Base-by-base conservation (phyloP, 192 early-diverging fungal genomes). In the Backusella macrospora region DNA sequence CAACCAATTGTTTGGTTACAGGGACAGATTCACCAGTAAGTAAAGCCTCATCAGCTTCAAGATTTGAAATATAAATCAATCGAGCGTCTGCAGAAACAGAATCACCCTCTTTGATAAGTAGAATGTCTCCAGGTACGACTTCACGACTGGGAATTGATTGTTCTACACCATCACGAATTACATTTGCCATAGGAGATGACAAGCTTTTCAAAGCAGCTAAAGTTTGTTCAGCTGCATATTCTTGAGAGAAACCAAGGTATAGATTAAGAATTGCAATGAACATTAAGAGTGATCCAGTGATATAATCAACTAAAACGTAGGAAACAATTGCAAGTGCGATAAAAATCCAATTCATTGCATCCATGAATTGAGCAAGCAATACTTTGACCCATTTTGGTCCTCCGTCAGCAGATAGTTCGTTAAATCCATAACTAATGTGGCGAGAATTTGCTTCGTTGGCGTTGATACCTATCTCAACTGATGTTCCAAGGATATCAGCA, bases 221-320 rank as follows among this genome's bases (percentile, higher is more conserved):
- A 4, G 97, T 96, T 75, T 95, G 92, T 69, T 91, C 94, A 2
- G 98, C 98, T 70, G 94, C 92, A 86, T 91, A 98, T 75, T 99
- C 98, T 85, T 99, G 98, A 5, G 92, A 86, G 73, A 98, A 97
- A 8, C 95, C 95, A 65, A 99, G 91, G 52, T 91, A 80, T 18
- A 95, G 87, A 81, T 99, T 99, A 62, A 96, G 75, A 23, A 91
- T 78, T 26, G 96, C 92, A 47, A 99, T 90, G 46, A 93, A 82
- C 38, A 91, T 78, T 37, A 98, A 84, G 47, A 98, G 88, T 38
- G 85, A 85, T 15, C 89, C 91, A 75, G 88, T 88, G 18, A 89
- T 76, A 80, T 86, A 89, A 75, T 92, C 91, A 8, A 84, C 82
- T 38, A 85, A 82, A 2, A 83, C 86, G 81, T 87, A 90, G 0